A percentile compares a stretch with the other conserved stretches of the same genome.
Evolutionary conservation across 331 rosid species (phyloP).

Genomic region (Arachis monticola): DNA sequence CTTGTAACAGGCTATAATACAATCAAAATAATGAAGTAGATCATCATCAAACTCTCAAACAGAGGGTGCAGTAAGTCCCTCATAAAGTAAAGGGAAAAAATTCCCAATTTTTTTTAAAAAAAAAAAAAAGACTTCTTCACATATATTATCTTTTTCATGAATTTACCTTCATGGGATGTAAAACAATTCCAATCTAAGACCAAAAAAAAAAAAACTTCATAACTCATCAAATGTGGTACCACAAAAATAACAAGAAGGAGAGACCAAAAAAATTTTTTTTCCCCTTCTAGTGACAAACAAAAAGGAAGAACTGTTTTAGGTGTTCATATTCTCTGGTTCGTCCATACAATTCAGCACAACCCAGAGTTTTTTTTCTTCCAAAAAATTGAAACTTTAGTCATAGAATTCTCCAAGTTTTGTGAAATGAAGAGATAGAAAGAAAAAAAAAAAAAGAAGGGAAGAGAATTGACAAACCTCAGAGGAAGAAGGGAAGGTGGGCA

Average conservation of each 20-base stretch:
- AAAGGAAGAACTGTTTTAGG: neutral
- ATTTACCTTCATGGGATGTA: constrained; percentile 1
- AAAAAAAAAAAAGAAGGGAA: neutral
- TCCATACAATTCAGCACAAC: neutral
- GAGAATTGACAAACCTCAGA: constrained; percentile 64
- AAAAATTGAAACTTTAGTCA: too few relatives aligned
- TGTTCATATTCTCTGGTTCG: neutral
- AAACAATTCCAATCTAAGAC: neutral
- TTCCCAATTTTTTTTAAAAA: neutral
- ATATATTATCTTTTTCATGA: neutral
- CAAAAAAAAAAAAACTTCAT: constrained; percentile 4
- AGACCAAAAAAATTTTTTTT: neutral
- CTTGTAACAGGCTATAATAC: constrained; percentile 7
- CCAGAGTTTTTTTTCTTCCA: neutral
- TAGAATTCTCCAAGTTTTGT: neutral
- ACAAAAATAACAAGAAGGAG: neutral
- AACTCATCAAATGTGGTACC: constrained; percentile 21
- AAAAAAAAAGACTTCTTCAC: neutral
- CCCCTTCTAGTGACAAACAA: neutral
- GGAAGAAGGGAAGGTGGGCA: constrained; percentile 60
- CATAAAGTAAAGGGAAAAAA: neutral
- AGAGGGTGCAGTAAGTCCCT: constrained; percentile 6
- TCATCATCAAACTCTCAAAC: neutral
- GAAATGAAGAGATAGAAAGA: constrained; percentile 12
- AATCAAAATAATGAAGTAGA: neutral